Percentiles rank a stretch among this genome's conserved stretches.
These are phyloP conservation scores for Plantago lanceolata DNA, from an alignment of 305 asterid genomes.

Conservation along the genomic window DNA sequence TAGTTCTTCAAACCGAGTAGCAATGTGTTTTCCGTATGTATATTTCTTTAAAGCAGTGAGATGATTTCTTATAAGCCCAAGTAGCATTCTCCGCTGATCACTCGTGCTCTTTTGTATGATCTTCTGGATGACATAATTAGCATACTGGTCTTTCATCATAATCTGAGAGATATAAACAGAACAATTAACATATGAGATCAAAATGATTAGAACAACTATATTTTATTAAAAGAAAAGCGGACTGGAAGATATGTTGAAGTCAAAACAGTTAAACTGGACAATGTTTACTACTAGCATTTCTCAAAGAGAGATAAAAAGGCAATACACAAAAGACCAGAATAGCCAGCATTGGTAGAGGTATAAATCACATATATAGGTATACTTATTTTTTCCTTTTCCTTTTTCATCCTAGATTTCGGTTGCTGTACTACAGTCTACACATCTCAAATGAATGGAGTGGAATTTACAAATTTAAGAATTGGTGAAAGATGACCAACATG, in stretches of 20 bases:
- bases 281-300: background rate
- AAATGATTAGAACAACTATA: conserved; percentile 8
- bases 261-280: too few relatives aligned
- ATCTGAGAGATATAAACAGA: conserved; percentile 25
- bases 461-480: too few relatives aligned
- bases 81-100: conserved; percentile 40
- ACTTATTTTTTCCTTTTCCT: too few relatives aligned
- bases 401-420: too few relatives aligned
- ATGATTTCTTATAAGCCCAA: conserved; percentile 37
- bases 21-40: conserved; percentile 53
- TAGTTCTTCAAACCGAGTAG: conserved; percentile 44
- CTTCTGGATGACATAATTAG: conserved; percentile 57
- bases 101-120: conserved; percentile 37
- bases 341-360: too few relatives aligned
- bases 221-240: background rate
- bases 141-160: conserved; percentile 60
- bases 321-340: background rate
- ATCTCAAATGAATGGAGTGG: too few relatives aligned
- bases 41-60: conserved; percentile 43
- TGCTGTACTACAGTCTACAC: too few relatives aligned
- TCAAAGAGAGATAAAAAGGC: too few relatives aligned
- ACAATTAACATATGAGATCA: conserved; percentile 13
- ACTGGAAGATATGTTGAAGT: background rate
- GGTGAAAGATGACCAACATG: too few relatives aligned
- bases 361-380: too few relatives aligned